Conservation (phyloP, 208 protist genomes). For the Chromosphaera perkinsii region DNA sequence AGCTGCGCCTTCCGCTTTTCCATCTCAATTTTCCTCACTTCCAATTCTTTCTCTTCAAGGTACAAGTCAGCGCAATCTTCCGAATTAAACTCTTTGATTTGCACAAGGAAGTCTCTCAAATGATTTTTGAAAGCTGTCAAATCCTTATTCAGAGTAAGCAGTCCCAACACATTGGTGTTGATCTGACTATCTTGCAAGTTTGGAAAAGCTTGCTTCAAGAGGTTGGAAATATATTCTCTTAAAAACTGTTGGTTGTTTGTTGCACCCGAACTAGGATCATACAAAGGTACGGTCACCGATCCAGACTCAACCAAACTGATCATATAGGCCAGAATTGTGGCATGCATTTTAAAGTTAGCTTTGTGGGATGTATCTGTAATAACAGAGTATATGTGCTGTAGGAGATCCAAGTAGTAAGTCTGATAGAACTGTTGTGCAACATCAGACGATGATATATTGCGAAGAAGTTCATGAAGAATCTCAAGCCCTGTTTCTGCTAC, state of each 20-base stretch:
- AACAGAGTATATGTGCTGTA: slow-evolving; percentile 68
- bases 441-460: slow-evolving; percentile 47
- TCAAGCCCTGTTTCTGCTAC: slow-evolving; percentile 75
- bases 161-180: slow-evolving; percentile 29
- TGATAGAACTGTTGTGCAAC: slow-evolving; percentile 67
- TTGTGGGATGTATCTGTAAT: slow-evolving; percentile 72
- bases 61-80: slow-evolving; percentile 1
- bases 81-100: slow-evolving; percentile 41
- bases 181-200: slow-evolving; percentile 52
- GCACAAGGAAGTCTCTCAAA: slow-evolving; percentile 72
- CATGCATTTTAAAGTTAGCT: slow-evolving; percentile 57
- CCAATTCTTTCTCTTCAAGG: slow-evolving; percentile 6
- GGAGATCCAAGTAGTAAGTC: slow-evolving; percentile 58
- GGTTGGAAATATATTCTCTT: slow-evolving; percentile 38
- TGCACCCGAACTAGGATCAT: neutral
- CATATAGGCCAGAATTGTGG: slow-evolving; percentile 49
- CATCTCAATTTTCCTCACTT: neutral
- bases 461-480: slow-evolving; percentile 79
- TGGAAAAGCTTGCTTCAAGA: slow-evolving; percentile 59
- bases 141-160: slow-evolving; percentile 45
- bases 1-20: neutral
- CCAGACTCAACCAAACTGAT: slow-evolving; percentile 58
- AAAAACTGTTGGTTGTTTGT: slow-evolving; percentile 58
- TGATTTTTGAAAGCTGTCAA: slow-evolving; percentile 57
- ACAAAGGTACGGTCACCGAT: slow-evolving; percentile 50